Conservation (phyloP, 805 yeast genomes). For the Kluyveromyces dobzhanskii region DNA sequence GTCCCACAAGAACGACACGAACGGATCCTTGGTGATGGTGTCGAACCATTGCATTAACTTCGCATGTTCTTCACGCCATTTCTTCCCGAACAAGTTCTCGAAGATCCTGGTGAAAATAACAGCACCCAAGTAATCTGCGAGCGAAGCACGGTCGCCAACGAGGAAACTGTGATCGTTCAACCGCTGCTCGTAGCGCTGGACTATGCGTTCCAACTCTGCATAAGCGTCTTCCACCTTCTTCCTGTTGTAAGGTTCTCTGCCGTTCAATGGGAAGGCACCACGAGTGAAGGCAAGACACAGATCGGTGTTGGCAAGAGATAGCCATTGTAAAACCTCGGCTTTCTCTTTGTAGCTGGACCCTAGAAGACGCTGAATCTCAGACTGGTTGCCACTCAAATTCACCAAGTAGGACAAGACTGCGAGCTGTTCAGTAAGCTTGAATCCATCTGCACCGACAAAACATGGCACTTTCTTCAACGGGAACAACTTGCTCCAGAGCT, state of each 20-base stretch:
- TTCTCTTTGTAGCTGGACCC: constrained; percentile 35
- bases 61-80: constrained; percentile 60
- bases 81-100: constrained; percentile 49
- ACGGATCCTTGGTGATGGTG: constrained; percentile 39
- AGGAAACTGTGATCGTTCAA: constrained; percentile 55
- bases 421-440: constrained; percentile 59
- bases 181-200: constrained; percentile 45
- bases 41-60: constrained; percentile 62
- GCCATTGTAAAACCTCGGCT: constrained; percentile 55
- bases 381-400: constrained; percentile 28
- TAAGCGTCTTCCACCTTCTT: constrained; percentile 43
- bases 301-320: constrained; percentile 69
- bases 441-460: constrained; percentile 62
- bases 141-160: constrained; percentile 56
- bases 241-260: constrained; percentile 71
- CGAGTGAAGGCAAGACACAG: constrained; percentile 38
- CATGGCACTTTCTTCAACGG: constrained; percentile 64
- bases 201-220: constrained; percentile 33
- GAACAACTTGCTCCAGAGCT: constrained; percentile 42
- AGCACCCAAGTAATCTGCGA: constrained; percentile 59
- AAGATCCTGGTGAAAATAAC: constrained; percentile 46
- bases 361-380: constrained; percentile 37
- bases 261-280: constrained; percentile 54
- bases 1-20: constrained; percentile 40
- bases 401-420: constrained; percentile 51